Conservation (phyloP, 2,329 filamentous ascomycete species). For the Exophiala sp. region DNA sequence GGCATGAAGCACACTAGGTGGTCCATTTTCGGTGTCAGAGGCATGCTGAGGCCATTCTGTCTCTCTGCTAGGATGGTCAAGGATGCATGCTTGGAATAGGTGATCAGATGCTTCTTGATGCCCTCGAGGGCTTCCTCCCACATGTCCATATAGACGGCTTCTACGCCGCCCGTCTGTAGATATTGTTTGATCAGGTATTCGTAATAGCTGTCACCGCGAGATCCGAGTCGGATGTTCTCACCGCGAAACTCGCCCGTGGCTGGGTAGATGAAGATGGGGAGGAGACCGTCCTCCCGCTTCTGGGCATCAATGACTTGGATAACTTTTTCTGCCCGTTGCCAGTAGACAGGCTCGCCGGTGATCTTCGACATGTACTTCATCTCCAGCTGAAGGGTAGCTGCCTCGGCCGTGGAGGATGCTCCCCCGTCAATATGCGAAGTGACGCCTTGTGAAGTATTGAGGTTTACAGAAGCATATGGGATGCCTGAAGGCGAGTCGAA, state of each 20-base stretch:
- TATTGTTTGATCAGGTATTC: slow-evolving; percentile 99
- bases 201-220: slow-evolving; percentile 94
- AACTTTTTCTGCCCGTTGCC: slow-evolving; percentile 84
- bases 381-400: slow-evolving; percentile 85
- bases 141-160: slow-evolving; percentile 81
- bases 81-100: slow-evolving; percentile 72
- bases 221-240: slow-evolving; percentile 82
- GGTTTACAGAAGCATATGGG: slow-evolving; percentile 83
- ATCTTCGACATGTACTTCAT: slow-evolving; percentile 95
- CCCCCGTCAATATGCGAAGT: slow-evolving; percentile 77
- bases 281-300: slow-evolving; percentile 68
- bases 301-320: slow-evolving; percentile 88
- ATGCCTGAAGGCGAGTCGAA: slow-evolving; percentile 84
- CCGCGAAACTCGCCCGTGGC: slow-evolving; percentile 72
- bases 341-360: slow-evolving; percentile 86
- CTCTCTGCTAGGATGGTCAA: slow-evolving; percentile 89
- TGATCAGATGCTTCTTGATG: slow-evolving; percentile 84
- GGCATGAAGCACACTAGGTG: slow-evolving; percentile 97
- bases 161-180: slow-evolving; percentile 80
- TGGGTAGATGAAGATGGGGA: slow-evolving; percentile 87
- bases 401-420: slow-evolving; percentile 88
- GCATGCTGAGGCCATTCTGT: slow-evolving; percentile 61
- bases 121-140: slow-evolving; percentile 83
- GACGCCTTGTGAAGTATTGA: slow-evolving; percentile 69
- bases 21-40: slow-evolving; percentile 86